These are phyloP conservation scores for Simplicillium sp. DNA, from an alignment of 2,329 filamentous ascomycete species.

Conservation along the genomic window DNA sequence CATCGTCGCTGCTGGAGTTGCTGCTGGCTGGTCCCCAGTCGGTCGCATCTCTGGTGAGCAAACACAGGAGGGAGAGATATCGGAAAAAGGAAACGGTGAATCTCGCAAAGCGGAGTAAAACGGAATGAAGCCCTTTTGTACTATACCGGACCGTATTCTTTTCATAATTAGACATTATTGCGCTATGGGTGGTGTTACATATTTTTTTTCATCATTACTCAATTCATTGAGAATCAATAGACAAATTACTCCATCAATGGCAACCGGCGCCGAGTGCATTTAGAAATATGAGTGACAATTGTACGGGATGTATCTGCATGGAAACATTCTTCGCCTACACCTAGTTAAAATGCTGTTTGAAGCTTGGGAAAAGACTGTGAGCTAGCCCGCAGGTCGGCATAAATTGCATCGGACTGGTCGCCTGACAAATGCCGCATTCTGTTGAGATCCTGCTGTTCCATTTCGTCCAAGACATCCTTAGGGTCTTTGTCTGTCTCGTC, in stretches of 20 bases:
- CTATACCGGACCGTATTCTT: too few relatives aligned
- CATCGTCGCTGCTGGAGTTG: constrained; percentile 67
- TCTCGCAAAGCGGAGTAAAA: neutral
- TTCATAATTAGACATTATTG: too few relatives aligned
- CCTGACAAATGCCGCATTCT: constrained; percentile 46
- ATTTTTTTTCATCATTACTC: too few relatives aligned
- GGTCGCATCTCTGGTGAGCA: constrained; percentile 31
- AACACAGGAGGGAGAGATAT: neutral
- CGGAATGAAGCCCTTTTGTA: too few relatives aligned
- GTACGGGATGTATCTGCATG: too few relatives aligned
- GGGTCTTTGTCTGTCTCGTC: constrained; percentile 56
- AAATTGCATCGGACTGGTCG: constrained; percentile 36
- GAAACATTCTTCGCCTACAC: too few relatives aligned
- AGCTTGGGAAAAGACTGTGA: constrained; percentile 56
- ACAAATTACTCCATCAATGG: constrained; percentile 4
- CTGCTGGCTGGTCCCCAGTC: constrained; percentile 66
- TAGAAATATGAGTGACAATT: too few relatives aligned
- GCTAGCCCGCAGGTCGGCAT: constrained; percentile 32
- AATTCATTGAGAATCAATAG: constrained; percentile 1
- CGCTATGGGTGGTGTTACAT: too few relatives aligned
- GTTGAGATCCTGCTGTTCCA: constrained; percentile 66
- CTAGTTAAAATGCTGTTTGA: neutral
- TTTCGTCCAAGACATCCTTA: constrained; percentile 43
- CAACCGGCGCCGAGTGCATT: too few relatives aligned
- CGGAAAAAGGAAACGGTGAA: too few relatives aligned